Evolutionary conservation across 2,329 filamentous ascomycete genomes (phyloP).

Genomic region (Drechslerella dactyloides): DNA sequence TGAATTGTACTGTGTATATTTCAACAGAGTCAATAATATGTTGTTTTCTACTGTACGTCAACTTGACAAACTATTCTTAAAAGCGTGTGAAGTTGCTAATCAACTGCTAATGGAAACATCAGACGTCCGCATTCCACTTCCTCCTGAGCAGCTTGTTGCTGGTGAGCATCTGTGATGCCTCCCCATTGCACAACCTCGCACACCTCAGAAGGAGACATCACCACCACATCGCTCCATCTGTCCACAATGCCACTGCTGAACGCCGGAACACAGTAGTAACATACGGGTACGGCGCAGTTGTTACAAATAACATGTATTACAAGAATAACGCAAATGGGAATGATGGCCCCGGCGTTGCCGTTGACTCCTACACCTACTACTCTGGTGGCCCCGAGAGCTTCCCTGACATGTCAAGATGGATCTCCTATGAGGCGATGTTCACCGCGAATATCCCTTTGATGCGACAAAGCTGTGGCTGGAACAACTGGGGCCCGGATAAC

Average conservation of each 20-base stretch:
- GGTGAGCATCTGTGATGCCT: constrained; percentile 33
- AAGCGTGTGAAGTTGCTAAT: background rate
- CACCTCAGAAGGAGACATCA: constrained; percentile 24
- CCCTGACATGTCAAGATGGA: constrained; percentile 24
- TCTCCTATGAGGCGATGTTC: constrained; percentile 49
- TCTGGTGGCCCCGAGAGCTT: constrained; percentile 34
- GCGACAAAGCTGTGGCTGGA: constrained; percentile 47
- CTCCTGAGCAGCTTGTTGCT: constrained; percentile 40
- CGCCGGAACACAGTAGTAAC: constrained; percentile 9
- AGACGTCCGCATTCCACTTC: constrained; percentile 22
- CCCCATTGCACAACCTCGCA: constrained; percentile 33
- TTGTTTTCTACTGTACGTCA: constrained; percentile 33
- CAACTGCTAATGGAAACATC: background rate
- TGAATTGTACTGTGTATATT: constrained; percentile 13
- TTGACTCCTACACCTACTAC: constrained; percentile 37
- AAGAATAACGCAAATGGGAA: constrained; percentile 25
- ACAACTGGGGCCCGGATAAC: constrained; percentile 46
- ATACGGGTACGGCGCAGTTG: constrained; percentile 30
- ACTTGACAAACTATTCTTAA: background rate
- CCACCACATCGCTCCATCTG: constrained; percentile 15
- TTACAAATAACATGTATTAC: constrained; percentile 24
- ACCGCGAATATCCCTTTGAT: constrained; percentile 41
- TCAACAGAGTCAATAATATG: constrained; percentile 26
- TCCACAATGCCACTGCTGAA: constrained; percentile 1
- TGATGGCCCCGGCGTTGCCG: constrained; percentile 17